These are phyloP conservation scores for Boletus subcaerulescens DNA, from an alignment of 768 basidiomycete genomes.

Conservation along the genomic window DNA sequence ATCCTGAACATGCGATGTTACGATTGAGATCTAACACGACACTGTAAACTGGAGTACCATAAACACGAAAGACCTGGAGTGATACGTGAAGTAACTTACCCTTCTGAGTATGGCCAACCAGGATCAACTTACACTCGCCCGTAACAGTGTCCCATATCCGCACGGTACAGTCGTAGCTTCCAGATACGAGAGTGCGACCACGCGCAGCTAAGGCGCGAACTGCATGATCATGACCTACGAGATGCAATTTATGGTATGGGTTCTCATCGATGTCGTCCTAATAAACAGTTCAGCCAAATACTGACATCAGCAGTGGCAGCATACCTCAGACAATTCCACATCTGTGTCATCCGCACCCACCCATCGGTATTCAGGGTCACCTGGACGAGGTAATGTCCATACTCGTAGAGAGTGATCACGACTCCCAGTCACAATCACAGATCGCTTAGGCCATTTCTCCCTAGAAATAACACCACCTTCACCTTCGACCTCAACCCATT, in stretches of 20 bases:
- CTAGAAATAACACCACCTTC: constrained; percentile 58
- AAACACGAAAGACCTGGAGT: background rate
- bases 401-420: constrained; percentile 64
- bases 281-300: constrained; percentile 9
- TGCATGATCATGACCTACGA: constrained; percentile 89
- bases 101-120: constrained; percentile 90
- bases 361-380: constrained; percentile 73
- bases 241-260: constrained; percentile 82
- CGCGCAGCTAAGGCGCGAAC: constrained; percentile 91
- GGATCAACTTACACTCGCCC: constrained; percentile 74
- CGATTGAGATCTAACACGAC: constrained; percentile 86
- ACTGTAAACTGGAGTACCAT: constrained; percentile 71
- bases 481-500: constrained; percentile 71
- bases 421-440: constrained; percentile 71
- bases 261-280: constrained; percentile 73
- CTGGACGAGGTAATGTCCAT: constrained; percentile 65
- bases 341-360: constrained; percentile 60
- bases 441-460: constrained; percentile 72
- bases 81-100: constrained; percentile 43
- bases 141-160: constrained; percentile 93
- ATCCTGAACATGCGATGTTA: constrained; percentile 92
- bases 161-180: constrained; percentile 94
- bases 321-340: constrained; percentile 52
- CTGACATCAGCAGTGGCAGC: constrained; percentile 5
- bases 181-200: constrained; percentile 87